Conservation (phyloP, 2,329 filamentous ascomycete species). For the Colletotrichum incanum region DNA sequence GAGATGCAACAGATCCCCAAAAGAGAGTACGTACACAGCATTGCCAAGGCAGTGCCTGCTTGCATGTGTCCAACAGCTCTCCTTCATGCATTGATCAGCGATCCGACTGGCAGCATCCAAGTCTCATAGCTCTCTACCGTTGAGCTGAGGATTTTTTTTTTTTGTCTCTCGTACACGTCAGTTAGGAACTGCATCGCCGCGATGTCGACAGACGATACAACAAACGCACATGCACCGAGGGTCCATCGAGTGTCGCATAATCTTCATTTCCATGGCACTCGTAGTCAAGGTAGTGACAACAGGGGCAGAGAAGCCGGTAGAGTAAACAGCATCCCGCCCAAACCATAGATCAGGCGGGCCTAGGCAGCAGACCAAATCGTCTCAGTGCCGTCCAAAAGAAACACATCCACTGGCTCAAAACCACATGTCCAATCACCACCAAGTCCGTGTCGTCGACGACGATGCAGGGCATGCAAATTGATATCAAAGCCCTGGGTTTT, state of each 20-base stretch:
- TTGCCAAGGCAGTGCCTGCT: slow-evolving; percentile 24
- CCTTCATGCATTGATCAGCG: slow-evolving; percentile 24
- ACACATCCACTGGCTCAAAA: slow-evolving; percentile 27
- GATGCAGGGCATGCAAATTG: slow-evolving; percentile 6
- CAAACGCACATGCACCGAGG: not conserved
- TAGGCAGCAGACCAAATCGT: slow-evolving; percentile 25
- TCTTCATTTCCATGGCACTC: slow-evolving; percentile 37
- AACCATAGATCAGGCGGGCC: slow-evolving; percentile 3
- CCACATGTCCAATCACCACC: slow-evolving; percentile 32
- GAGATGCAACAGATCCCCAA: not conserved
- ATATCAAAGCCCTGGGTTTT: slow-evolving; percentile 12
- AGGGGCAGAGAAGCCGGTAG: slow-evolving; percentile 22
- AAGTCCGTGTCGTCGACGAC: slow-evolving; percentile 23
- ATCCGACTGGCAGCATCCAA: slow-evolving; percentile 14
- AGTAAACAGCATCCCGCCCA: slow-evolving; percentile 8
- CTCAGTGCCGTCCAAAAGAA: slow-evolving; percentile 26
- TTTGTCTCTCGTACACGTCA: not conserved
- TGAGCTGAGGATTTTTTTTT: slow-evolving; percentile 2
- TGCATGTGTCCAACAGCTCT: not conserved
- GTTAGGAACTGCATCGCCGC: not conserved
- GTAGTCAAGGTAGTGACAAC: slow-evolving; percentile 27
- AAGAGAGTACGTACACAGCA: slow-evolving; percentile 1
- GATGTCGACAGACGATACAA: not conserved
- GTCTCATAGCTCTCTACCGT: slow-evolving; percentile 10
- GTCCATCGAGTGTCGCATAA: slow-evolving; percentile 23